Conservation (phyloP, 2,329 filamentous ascomycete genomes). For the Aspergillaceae sp. region DNA sequence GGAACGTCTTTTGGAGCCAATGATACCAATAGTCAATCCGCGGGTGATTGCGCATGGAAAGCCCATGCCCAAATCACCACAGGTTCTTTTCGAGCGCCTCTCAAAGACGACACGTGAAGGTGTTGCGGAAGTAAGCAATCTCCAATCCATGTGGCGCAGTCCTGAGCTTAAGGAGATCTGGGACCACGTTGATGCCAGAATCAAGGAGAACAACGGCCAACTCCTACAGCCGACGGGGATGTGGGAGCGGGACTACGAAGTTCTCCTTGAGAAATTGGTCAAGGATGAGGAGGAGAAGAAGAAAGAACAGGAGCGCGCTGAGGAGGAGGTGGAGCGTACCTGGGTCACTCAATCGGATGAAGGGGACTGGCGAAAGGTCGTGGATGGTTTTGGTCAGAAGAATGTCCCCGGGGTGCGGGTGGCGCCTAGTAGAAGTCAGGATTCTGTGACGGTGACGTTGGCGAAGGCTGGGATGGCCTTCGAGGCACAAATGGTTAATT, state of each 20-base stretch:
- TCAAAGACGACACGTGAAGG: conserved; percentile 27
- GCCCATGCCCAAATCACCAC: conserved; percentile 24
- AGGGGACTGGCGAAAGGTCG: conserved; percentile 25
- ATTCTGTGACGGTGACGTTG: conserved; percentile 21
- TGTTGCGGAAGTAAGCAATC: conserved; percentile 28
- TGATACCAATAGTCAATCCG: conserved; percentile 31
- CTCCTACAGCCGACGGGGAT: conserved; percentile 28
- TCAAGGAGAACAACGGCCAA: conserved; percentile 30
- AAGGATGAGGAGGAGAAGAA: conserved; percentile 20
- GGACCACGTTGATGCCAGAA: conserved; percentile 27
- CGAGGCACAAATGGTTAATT: conserved; percentile 19
- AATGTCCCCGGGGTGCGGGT: conserved; percentile 23
- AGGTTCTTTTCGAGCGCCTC: conserved; percentile 26
- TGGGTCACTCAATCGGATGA: conserved; percentile 17
- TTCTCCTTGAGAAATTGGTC: conserved; percentile 23
- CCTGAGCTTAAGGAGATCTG: conserved; percentile 33
- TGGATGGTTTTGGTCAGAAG: conserved; percentile 23
- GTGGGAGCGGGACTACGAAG: conserved; percentile 36
- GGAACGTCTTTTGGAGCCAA: conserved; percentile 31
- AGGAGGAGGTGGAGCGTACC: conserved; percentile 23
- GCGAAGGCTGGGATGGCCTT: conserved; percentile 28
- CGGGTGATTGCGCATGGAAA: conserved; percentile 5
- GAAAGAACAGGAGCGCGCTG: conserved; percentile 15
- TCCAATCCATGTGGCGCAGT: conserved; percentile 33
- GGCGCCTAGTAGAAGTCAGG: conserved; percentile 14